A percentile compares a stretch with the other conserved stretches of the same genome.
These are phyloP conservation scores for Chamaenerion angustifolium DNA, from an alignment of 345 rosid species.

Conservation along the genomic window DNA sequence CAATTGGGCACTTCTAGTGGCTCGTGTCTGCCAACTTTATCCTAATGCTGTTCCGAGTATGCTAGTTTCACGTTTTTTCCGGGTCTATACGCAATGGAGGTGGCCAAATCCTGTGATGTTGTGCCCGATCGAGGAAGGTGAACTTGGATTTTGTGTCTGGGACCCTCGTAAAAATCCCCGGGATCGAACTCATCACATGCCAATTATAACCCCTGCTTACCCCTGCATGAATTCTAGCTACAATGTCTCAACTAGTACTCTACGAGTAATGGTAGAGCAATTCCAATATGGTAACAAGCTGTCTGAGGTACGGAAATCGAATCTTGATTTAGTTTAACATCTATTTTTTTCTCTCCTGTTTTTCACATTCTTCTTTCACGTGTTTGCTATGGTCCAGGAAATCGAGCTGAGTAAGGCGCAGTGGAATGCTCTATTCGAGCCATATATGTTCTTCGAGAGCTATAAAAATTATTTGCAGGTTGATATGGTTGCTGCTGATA, in stretches of 20 bases:
- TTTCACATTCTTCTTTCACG: neutral
- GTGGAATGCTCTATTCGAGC: slow-evolving; percentile 51
- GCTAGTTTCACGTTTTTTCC: slow-evolving; percentile 57
- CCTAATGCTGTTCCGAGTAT: slow-evolving; percentile 59
- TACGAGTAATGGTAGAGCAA: slow-evolving; percentile 59
- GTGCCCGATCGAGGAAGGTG: slow-evolving; percentile 48
- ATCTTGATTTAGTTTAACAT: neutral
- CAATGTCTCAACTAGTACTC: slow-evolving; percentile 56
- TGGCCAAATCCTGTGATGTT: slow-evolving; percentile 80
- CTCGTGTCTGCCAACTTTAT: slow-evolving; percentile 60
- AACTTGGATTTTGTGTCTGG: slow-evolving; percentile 61
- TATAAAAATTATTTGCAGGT: slow-evolving; percentile 64
- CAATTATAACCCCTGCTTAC: slow-evolving; percentile 62
- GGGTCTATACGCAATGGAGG: slow-evolving; percentile 62
- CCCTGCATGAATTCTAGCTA: slow-evolving; percentile 79
- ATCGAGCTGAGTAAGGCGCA: slow-evolving; percentile 44
- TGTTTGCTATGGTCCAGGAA: slow-evolving; percentile 22
- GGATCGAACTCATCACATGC: slow-evolving; percentile 55
- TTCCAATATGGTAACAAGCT: slow-evolving; percentile 48
- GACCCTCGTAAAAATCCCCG: slow-evolving; percentile 60
- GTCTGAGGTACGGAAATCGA: slow-evolving; percentile 30
- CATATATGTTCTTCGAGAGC: slow-evolving; percentile 49
- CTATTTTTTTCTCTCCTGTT: neutral
- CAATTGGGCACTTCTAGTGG: slow-evolving; percentile 70
- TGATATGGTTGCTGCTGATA: slow-evolving; percentile 43